These are phyloP conservation scores for Fusarium floridanum DNA, from an alignment of 2,329 filamentous ascomycete species.

Conservation along the genomic window DNA sequence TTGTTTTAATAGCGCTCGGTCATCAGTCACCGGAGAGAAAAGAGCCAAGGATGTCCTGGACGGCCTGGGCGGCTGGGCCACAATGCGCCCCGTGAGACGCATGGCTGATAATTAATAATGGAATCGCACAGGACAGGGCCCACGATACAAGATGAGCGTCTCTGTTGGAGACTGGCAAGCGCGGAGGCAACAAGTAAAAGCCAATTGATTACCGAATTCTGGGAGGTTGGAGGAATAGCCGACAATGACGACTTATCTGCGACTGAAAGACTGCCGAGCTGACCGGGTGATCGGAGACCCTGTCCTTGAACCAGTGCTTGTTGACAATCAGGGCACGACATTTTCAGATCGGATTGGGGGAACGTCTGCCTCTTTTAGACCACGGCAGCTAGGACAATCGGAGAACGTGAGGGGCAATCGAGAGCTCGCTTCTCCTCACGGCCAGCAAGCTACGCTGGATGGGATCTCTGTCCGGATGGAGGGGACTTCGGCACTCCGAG, in stretches of 20 bases:
- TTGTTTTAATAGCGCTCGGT: background rate
- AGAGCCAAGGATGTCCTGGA: slow-evolving; percentile 13
- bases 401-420: slow-evolving; percentile 30
- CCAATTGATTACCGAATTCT: slow-evolving; percentile 6
- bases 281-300: slow-evolving; percentile 43
- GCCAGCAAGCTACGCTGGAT: background rate
- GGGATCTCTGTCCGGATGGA: slow-evolving; percentile 37
- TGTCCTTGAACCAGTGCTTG: slow-evolving; percentile 8
- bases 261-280: slow-evolving; percentile 34
- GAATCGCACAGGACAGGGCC: slow-evolving; percentile 18
- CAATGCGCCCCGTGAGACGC: slow-evolving; percentile 25
- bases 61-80: slow-evolving; percentile 16
- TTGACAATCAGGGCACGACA: slow-evolving; percentile 13
- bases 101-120: slow-evolving; percentile 35
- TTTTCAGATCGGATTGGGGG: slow-evolving; percentile 21
- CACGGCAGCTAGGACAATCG: slow-evolving; percentile 15
- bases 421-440: slow-evolving; percentile 24
- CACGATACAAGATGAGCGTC: slow-evolving; percentile 16
- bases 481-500: slow-evolving; percentile 46
- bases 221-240: slow-evolving; percentile 34
- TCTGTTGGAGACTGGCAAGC: background rate
- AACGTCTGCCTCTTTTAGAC: slow-evolving; percentile 15
- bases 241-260: slow-evolving; percentile 9
- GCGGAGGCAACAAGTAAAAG: slow-evolving; percentile 19
- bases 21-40: slow-evolving; percentile 13